Evolutionary conservation across 2,329 filamentous ascomycete genomes (phyloP), one percentile per base, ranked within the genome.

Genomic region (Trichoderma afroharzianum): DNA sequence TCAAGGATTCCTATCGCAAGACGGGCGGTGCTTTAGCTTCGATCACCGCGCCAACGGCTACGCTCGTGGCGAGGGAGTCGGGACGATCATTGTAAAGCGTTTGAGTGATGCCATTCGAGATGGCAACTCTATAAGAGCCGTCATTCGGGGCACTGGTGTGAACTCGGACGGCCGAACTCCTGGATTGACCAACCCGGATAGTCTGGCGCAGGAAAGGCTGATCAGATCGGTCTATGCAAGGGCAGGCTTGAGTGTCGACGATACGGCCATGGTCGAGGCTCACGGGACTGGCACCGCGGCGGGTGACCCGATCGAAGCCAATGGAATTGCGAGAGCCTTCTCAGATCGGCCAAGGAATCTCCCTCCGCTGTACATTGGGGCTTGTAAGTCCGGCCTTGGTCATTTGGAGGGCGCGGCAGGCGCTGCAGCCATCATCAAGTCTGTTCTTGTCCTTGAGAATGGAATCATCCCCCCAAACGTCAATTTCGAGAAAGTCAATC

Each of bases 31-130:
- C n/a, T 68, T 67, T 14, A 74, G 73, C 68, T 85, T 80, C 75
- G 85, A 85, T 73, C 73, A 74, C 4, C 76, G 75, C 24, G 86
- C 83, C 4, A 80, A 83, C 71, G 87, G 87, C 1, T 88, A 87
- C 74, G 84, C 80, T 1, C 80, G 86, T 81, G 85, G 73, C 4
- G 75, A 77, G n/a, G 76, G 75, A 4, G 75, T 82, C 21, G 83
- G 78, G 0, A 77, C 80, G 15, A 68, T 88, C 4, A 72, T 86
- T 1, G 71, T 88, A 5, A 88, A 87, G 76, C 79, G 77, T 0
- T 76, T 87, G 0, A 76, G 78, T 5, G 78, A 81, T 61, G 85
- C 85, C 0, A 58, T 86, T 2, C 72, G 74, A 12, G 84, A 84
- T 66, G 81, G 82, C 6, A 82, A 87, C 73, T 77, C 76, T 0